Evolutionary conservation across 805 yeast genomes (phyloP), one percentile per base, ranked within the genome.

Genomic region (Tetrapisispora fleetii): DNA sequence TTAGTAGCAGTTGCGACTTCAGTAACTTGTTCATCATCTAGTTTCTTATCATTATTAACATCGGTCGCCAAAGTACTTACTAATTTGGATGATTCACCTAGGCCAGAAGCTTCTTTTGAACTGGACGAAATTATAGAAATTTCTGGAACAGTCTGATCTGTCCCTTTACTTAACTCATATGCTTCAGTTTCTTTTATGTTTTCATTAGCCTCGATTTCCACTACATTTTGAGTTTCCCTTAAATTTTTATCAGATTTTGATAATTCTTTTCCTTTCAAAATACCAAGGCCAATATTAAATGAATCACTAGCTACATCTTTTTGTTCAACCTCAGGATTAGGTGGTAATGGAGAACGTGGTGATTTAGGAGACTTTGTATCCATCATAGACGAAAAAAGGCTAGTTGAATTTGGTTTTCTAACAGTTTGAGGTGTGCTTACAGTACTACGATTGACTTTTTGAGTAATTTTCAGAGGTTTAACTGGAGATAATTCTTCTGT

Each of bases 401-500:
- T 57, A 22, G 61, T 57, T 14, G 56, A 55, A 17, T 65, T 60
- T 3, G 61, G 62, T 45, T 60, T 59, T 48, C 66, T 55, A 10
- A 48, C 40, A 18, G 54, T 24, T 16, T 37, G 21, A 27, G 46
- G n/a, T 14, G 41, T 21, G 2, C n/a, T 46, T n/a, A 14, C 30
- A 9, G 7, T 7, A 46, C 8, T 9, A 22, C 37, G 43, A 18
- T 46, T 54, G 4, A 75, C 64, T 57, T 76, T 80, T 58, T 78
- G 81, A 0, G 85, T 75, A 68, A 83, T 81, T 63, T 79, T 79
- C 57, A 84, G 68, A 0, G 90, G 90, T 62, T 85, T 77, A 1
- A 80, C 87, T 1, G 78, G 79, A 11, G 79, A 69, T 42, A 59
- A 51, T 19, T 52, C 57, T 40, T 51, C 50, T 9, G 45, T 43